Percentiles rank a stretch among this genome's conserved stretches.
Evolutionary conservation across 768 basidiomycete genomes (phyloP).

Genomic region (Leucosporidium scottii): DNA sequence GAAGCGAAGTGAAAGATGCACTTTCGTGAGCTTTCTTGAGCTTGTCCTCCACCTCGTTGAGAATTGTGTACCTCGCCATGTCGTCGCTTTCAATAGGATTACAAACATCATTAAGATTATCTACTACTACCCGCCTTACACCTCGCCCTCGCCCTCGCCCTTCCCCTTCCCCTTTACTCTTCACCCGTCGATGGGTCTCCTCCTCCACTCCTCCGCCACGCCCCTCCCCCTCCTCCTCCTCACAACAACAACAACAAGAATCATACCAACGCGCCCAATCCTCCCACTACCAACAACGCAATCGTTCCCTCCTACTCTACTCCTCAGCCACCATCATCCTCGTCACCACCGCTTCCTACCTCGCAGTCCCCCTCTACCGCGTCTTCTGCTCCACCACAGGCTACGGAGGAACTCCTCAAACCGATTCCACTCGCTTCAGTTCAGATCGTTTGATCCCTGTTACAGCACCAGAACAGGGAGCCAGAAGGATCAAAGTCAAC

Average conservation of each 20-base stretch:
- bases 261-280: not conserved
- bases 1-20: no score
- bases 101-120: no score
- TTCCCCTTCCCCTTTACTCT: no score
- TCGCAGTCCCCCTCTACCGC: slow-evolving; percentile 91
- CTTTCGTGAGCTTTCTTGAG: no score
- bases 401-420: slow-evolving; percentile 88
- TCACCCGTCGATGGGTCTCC: not conserved
- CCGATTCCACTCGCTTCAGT: slow-evolving; percentile 55
- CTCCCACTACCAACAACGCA: slow-evolving; percentile 38
- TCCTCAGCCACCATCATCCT: slow-evolving; percentile 69
- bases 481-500: slow-evolving; percentile 71
- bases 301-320: slow-evolving; percentile 75
- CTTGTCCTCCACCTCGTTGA: no score
- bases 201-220: not conserved
- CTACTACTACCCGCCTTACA: no score
- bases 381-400: slow-evolving; percentile 98
- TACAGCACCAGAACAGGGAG: slow-evolving; percentile 35
- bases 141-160: no score
- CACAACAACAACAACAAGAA: not conserved
- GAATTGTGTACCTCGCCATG: no score
- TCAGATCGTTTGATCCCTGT: slow-evolving; percentile 68
- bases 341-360: slow-evolving; percentile 82
- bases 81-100: no score
- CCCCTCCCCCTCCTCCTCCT: not conserved